Conservation (phyloP, 1,139 yeast species). For the Waltiozyma sp. region DNA sequence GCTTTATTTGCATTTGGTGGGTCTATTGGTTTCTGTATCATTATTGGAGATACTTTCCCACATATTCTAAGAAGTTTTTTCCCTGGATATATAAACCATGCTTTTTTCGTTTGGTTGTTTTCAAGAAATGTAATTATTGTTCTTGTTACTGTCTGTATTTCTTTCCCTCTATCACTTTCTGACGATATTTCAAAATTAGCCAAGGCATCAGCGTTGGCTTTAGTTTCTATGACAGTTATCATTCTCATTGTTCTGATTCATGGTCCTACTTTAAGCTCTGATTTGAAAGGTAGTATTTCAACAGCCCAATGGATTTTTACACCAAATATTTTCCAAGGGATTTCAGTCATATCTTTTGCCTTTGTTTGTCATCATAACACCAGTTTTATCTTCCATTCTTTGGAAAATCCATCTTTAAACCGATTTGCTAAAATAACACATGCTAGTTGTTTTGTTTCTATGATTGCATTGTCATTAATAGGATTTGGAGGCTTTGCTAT, state of each 20-base stretch:
- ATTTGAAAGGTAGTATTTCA: constrained; percentile 37
- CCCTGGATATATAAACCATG: constrained; percentile 33
- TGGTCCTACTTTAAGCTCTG: constrained; percentile 51
- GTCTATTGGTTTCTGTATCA: constrained; percentile 85
- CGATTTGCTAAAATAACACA: constrained; percentile 74
- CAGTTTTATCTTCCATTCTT: constrained; percentile 75
- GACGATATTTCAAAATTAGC: constrained; percentile 80
- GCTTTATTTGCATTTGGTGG: constrained; percentile 93
- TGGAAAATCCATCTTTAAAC: constrained; percentile 62
- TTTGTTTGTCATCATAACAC: constrained; percentile 94
- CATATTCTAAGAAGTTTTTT: constrained; percentile 69
- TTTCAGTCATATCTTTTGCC: constrained; percentile 86
- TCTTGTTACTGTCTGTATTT: constrained; percentile 57
- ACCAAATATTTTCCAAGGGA: constrained; percentile 69
- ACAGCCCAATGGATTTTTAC: constrained; percentile 45
- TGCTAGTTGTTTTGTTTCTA: constrained; percentile 70
- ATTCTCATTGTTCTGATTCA: constrained; percentile 61
- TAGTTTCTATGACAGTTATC: constrained; percentile 73
- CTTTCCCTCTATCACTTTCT: constrained; percentile 75
- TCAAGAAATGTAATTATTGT: constrained; percentile 59
- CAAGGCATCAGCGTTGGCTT: constrained; percentile 78
- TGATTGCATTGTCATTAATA: constrained; percentile 68
- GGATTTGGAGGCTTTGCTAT: constrained; percentile 72
- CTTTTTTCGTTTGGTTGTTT: constrained; percentile 40
- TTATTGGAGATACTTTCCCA: constrained; percentile 91